Conservation (phyloP, 352 stramenopile genomes). For the Pythium rhizo-oryzae region DNA sequence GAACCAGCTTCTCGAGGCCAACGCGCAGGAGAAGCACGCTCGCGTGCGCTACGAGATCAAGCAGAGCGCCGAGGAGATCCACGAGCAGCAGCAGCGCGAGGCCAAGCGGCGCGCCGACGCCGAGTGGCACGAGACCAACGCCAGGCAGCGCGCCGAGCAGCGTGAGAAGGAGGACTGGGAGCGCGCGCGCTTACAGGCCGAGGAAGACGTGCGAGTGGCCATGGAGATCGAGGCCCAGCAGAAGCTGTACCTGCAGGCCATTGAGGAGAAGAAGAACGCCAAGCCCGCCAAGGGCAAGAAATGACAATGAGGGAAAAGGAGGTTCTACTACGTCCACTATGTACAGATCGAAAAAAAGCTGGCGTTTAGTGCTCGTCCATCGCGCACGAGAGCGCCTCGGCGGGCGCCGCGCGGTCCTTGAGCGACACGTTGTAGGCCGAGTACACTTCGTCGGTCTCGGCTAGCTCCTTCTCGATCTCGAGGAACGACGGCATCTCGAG, state of each 20-base stretch:
- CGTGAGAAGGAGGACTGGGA: slow-evolving; percentile 58
- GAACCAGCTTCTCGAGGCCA: slow-evolving; percentile 43
- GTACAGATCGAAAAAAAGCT: neutral
- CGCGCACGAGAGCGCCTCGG: slow-evolving; percentile 1
- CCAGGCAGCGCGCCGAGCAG: slow-evolving; percentile 45
- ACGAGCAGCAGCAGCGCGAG: slow-evolving; percentile 36
- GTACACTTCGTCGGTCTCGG: slow-evolving; percentile 57
- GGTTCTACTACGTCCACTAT: neutral
- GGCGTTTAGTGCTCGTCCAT: slow-evolving; percentile 5
- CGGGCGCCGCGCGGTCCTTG: slow-evolving; percentile 31
- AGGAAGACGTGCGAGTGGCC: slow-evolving; percentile 49
- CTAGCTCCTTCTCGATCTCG: slow-evolving; percentile 67
- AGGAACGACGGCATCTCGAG: slow-evolving; percentile 79
- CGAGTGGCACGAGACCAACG: slow-evolving; percentile 60
- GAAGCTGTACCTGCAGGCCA: slow-evolving; percentile 52
- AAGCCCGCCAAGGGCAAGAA: slow-evolving; percentile 71
- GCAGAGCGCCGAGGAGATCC: slow-evolving; percentile 33
- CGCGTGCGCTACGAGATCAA: slow-evolving; percentile 33
- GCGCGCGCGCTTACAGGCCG: slow-evolving; percentile 37
- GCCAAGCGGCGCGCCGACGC: slow-evolving; percentile 46
- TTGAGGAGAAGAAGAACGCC: slow-evolving; percentile 49
- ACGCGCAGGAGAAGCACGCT: slow-evolving; percentile 34
- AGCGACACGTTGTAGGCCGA: slow-evolving; percentile 86
- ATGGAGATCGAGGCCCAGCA: slow-evolving; percentile 58
- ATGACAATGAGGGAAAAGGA: slow-evolving; percentile 14